Evolutionary conservation across 768 basidiomycete genomes (phyloP).

Genomic region (Lactifluus volemus): DNA sequence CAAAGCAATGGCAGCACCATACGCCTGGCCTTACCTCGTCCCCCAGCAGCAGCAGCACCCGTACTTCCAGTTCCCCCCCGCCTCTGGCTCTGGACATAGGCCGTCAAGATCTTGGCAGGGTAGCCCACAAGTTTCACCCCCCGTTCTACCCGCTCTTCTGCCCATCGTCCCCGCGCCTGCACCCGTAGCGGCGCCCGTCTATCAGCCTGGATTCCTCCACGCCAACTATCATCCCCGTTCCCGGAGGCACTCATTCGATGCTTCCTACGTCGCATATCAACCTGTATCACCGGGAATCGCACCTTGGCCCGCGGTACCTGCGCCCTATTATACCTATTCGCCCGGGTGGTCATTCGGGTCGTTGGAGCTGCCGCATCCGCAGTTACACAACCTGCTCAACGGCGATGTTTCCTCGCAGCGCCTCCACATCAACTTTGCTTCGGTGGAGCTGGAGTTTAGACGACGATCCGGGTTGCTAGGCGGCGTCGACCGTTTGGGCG

Average conservation of each 20-base stretch:
- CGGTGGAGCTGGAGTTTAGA: conserved; percentile 2
- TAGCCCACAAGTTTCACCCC: conserved; percentile 8
- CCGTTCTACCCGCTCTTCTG: conserved; percentile 7
- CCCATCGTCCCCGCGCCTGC: neutral
- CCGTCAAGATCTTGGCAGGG: conserved; percentile 11
- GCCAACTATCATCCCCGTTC: conserved; percentile 5
- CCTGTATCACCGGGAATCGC: neutral
- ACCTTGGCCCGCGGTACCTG: conserved; percentile 4
- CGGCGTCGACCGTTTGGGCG: neutral
- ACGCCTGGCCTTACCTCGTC: conserved; percentile 13
- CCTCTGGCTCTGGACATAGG: conserved; percentile 1
- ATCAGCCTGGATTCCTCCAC: conserved; percentile 6
- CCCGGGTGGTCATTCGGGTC: conserved; percentile 1
- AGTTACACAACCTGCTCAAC: conserved; percentile 16
- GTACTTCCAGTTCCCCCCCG: conserved; percentile 13
- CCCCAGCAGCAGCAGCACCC: conserved; percentile 9
- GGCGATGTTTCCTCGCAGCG: conserved; percentile 10
- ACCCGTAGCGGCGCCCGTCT: neutral
- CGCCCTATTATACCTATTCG: conserved; percentile 10
- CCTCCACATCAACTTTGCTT: conserved; percentile 9
- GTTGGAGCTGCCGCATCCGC: conserved; percentile 14
- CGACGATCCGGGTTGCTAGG: neutral
- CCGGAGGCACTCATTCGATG: conserved; percentile 16
- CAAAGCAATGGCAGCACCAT: conserved; percentile 4
- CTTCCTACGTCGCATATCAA: conserved; percentile 5